phyloP scores from a whole-genome alignment of 2,329 filamentous ascomycete species.

The Coleophoma cylindrospora region DNA sequence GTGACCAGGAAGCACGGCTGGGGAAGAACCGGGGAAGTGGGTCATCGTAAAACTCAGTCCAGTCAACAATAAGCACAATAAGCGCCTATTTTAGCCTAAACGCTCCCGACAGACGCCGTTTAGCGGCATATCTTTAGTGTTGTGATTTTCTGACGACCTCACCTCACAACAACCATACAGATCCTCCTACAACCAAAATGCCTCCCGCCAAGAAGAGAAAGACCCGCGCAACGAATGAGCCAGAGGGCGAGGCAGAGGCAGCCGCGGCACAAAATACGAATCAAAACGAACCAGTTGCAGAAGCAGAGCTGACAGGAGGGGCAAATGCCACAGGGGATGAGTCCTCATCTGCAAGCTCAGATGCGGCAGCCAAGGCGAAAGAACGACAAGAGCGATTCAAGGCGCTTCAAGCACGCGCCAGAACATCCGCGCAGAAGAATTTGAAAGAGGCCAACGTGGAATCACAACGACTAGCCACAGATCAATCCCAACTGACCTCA shows the following conservation, averaged over 20 bases:
- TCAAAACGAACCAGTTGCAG: slow-evolving; percentile 1
- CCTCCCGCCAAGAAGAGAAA: slow-evolving; percentile 42
- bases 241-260: slow-evolving; percentile 6
- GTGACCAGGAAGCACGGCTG: neutral
- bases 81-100: neutral
- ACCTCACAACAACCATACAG: slow-evolving; percentile 20
- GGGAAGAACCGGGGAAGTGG: neutral
- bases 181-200: slow-evolving; percentile 22
- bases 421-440: slow-evolving; percentile 68
- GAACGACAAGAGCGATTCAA: slow-evolving; percentile 81
- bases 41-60: no score
- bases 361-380: slow-evolving; percentile 42
- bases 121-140: neutral
- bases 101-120: neutral
- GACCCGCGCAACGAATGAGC: slow-evolving; percentile 24
- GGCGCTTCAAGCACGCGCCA: slow-evolving; percentile 75
- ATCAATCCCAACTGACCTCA: slow-evolving; percentile 70
- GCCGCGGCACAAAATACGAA: neutral
- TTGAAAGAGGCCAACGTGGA: slow-evolving; percentile 80
- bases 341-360: slow-evolving; percentile 12
- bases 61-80: neutral
- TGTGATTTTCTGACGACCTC: neutral
- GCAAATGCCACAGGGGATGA: slow-evolving; percentile 7
- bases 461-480: slow-evolving; percentile 71
- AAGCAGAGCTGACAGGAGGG: slow-evolving; percentile 6